Conservation (phyloP, 371 early-diverging fungal species). For the Mortierella sp. region DNA sequence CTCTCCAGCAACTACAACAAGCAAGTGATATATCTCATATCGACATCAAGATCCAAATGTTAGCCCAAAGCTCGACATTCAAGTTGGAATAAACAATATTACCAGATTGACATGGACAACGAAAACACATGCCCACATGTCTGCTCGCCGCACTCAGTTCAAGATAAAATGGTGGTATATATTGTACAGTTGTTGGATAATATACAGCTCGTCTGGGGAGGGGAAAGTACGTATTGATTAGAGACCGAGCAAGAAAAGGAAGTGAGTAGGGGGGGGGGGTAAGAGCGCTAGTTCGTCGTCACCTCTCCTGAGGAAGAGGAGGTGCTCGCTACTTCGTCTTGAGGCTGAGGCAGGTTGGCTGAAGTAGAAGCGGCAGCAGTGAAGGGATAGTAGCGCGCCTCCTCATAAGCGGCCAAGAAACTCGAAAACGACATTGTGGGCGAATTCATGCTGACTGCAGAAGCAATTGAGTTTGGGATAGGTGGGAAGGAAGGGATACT, state of each 20-base stretch:
- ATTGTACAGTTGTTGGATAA: not conserved
- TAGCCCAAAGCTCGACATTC: not conserved
- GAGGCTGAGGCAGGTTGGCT: not conserved
- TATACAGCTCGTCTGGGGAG: not conserved
- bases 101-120: not conserved
- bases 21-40: not conserved
- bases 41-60: not conserved
- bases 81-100: not conserved
- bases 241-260: not conserved
- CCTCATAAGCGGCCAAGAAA: not conserved
- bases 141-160: too few relatives aligned
- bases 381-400: not conserved
- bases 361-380: not conserved
- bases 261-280: not conserved
- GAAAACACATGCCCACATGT: not conserved
- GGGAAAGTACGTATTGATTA: slow-evolving; percentile 1
- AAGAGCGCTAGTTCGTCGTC: not conserved
- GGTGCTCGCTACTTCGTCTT: not conserved
- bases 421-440: slow-evolving; percentile 4
- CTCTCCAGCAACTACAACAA: not conserved
- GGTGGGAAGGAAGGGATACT: slow-evolving; percentile 42
- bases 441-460: slow-evolving; percentile 41
- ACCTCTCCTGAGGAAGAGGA: not conserved
- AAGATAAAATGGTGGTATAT: not conserved
- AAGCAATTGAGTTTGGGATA: slow-evolving; percentile 34